Percentiles rank a stretch among this genome's conserved stretches.
phyloP scores from a whole-genome alignment of 2,329 filamentous ascomycete genomes.

The Diplodia scrobiculata region DNA sequence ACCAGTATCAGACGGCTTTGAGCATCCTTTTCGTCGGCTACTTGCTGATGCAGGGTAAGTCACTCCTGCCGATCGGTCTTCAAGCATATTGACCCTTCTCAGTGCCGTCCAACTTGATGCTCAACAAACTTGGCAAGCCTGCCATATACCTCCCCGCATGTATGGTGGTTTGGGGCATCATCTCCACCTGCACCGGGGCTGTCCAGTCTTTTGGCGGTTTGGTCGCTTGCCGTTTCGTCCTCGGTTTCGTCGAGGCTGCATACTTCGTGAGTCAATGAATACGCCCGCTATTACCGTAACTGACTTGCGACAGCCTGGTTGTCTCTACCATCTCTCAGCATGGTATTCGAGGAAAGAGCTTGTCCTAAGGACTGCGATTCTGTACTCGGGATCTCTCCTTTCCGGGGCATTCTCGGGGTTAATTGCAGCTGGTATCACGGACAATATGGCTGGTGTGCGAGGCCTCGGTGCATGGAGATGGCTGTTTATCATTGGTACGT shows the following conservation, averaged over 20 bases:
- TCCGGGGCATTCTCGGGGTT: constrained; percentile 57
- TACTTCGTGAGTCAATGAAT: constrained; percentile 2
- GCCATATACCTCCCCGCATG: constrained; percentile 25
- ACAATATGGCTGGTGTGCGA: constrained; percentile 40
- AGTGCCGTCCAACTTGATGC: constrained; percentile 27
- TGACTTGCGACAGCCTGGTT: constrained; percentile 40
- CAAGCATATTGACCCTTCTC: neutral
- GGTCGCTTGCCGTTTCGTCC: constrained; percentile 21
- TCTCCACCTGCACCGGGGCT: constrained; percentile 21
- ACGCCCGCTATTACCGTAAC: constrained; percentile 34
- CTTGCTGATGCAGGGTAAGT: constrained; percentile 31
- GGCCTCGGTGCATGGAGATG: constrained; percentile 44
- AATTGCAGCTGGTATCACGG: constrained; percentile 56
- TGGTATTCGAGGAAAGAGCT: constrained; percentile 60
- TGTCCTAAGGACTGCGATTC: constrained; percentile 54
- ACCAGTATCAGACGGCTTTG: constrained; percentile 41
- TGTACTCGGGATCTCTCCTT: constrained; percentile 56
- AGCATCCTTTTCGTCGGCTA: constrained; percentile 35
- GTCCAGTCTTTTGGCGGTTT: constrained; percentile 21
- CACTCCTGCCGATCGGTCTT: neutral
- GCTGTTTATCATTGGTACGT: constrained; percentile 33
- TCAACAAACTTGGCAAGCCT: constrained; percentile 27
- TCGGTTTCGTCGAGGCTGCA: constrained; percentile 26
- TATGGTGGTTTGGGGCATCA: constrained; percentile 28
- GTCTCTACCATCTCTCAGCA: constrained; percentile 53